These are phyloP conservation scores for Buxus sempervirens DNA, from an alignment of 164 flowering plant species.

Conservation along the genomic window DNA sequence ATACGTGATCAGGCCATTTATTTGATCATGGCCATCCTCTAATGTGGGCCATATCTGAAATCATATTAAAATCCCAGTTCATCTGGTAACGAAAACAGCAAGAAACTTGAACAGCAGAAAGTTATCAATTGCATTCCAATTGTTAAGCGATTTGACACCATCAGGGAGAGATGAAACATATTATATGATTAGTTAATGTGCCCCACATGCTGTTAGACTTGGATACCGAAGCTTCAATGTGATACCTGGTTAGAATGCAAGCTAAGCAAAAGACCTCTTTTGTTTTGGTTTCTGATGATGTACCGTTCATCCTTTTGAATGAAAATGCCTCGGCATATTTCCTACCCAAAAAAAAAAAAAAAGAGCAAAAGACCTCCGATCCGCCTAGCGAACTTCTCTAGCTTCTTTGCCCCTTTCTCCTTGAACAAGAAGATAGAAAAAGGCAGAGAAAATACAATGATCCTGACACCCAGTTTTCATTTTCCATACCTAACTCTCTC, in stretches of 20 bases:
- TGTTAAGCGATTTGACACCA: too few relatives aligned
- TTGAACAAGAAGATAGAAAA: slow-evolving; percentile 12
- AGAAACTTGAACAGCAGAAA: too few relatives aligned
- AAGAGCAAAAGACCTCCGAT: too few relatives aligned
- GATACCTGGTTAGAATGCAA: slow-evolving; percentile 34
- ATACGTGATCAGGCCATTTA: neutral
- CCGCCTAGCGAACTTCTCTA: too few relatives aligned
- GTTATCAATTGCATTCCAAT: too few relatives aligned
- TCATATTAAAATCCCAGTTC: too few relatives aligned
- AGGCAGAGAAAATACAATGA: slow-evolving; percentile 1
- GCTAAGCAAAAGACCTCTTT: slow-evolving; percentile 40
- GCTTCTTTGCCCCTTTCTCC: slow-evolving; percentile 14
- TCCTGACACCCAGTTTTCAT: slow-evolving; percentile 15
- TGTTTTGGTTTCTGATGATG: too few relatives aligned
- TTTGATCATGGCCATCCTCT: neutral
- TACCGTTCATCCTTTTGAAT: too few relatives aligned
- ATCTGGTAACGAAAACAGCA: too few relatives aligned
- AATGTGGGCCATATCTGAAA: too few relatives aligned
- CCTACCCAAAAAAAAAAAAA: too few relatives aligned
- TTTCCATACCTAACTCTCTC: slow-evolving; percentile 27
- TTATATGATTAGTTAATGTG: neutral
- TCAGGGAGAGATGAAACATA: neutral
- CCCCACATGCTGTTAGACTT: slow-evolving; percentile 4
- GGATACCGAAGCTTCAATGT: slow-evolving; percentile 1
- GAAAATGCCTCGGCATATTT: too few relatives aligned